A percentile compares a stretch with the other conserved stretches of the same genome.
Conservation (phyloP, 2,329 filamentous ascomycete genomes). For the Penicillium hesseltinei region DNA sequence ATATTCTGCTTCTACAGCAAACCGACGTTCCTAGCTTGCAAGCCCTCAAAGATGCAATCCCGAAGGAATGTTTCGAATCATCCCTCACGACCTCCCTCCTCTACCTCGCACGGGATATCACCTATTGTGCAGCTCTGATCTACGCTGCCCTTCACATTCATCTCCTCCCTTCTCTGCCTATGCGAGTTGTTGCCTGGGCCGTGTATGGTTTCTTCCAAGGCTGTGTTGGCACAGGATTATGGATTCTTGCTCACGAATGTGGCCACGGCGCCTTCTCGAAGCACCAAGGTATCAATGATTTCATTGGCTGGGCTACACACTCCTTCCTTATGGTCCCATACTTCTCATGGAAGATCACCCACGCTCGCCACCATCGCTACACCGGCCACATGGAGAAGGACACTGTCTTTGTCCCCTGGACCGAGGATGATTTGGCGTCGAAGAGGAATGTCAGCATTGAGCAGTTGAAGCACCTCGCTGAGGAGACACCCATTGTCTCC, state of each 20-base stretch:
- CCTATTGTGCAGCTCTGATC: conserved; percentile 50
- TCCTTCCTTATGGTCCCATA: conserved; percentile 66
- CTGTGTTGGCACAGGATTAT: conserved; percentile 65
- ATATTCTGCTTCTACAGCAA: neutral
- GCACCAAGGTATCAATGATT: conserved; percentile 57
- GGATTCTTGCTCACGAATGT: conserved; percentile 70
- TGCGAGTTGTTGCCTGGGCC: conserved; percentile 54
- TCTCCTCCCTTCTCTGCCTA: conserved; percentile 44
- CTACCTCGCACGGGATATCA: conserved; percentile 58
- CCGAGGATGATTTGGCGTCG: conserved; percentile 32
- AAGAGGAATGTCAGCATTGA: conserved; percentile 47
- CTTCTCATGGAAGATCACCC: conserved; percentile 71
- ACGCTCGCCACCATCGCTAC: conserved; percentile 68
- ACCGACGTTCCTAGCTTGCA: conserved; percentile 7
- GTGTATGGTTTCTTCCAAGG: conserved; percentile 64
- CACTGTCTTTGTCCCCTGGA: conserved; percentile 61
- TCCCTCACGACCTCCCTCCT: conserved; percentile 52
- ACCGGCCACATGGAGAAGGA: conserved; percentile 68
- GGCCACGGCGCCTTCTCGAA: conserved; percentile 68
- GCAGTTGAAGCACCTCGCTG: conserved; percentile 52
- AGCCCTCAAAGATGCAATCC: conserved; percentile 51
- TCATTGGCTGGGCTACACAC: conserved; percentile 64
- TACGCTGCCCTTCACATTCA: conserved; percentile 57
- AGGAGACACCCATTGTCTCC: conserved; percentile 62
- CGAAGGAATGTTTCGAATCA: conserved; percentile 61